phyloP scores from a whole-genome alignment of 2,329 filamentous ascomycete genomes.

The Xylariaceae sp. region DNA sequence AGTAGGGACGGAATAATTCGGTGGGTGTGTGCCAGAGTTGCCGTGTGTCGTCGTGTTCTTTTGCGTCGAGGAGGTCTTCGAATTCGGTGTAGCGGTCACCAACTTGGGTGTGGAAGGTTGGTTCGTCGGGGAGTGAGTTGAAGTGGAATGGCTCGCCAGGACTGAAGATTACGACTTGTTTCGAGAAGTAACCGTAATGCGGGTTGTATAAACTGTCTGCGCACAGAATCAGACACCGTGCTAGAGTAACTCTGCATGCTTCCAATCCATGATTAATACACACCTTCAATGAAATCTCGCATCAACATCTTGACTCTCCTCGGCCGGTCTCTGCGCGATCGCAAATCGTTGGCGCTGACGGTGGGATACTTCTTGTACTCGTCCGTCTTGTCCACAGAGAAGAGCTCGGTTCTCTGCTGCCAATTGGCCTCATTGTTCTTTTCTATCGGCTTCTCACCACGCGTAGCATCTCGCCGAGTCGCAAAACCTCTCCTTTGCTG shows the following conservation, averaged over 20 bases:
- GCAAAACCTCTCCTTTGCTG: constrained; percentile 32
- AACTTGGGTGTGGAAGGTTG: constrained; percentile 74
- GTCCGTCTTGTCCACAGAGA: constrained; percentile 70
- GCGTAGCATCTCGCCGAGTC: constrained; percentile 18
- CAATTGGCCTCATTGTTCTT: constrained; percentile 64
- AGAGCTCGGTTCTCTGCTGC: constrained; percentile 77
- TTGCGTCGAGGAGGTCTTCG: constrained; percentile 78
- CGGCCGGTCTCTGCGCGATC: constrained; percentile 69
- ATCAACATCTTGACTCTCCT: constrained; percentile 93
- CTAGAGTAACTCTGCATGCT: not conserved
- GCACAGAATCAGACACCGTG: constrained; percentile 9
- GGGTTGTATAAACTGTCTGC: constrained; percentile 92
- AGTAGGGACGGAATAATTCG: constrained; percentile 93
- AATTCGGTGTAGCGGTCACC: constrained; percentile 82
- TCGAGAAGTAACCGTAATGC: constrained; percentile 92
- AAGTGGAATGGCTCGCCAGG: constrained; percentile 92
- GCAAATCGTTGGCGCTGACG: constrained; percentile 78
- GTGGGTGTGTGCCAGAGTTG: constrained; percentile 99
- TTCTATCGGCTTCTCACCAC: constrained; percentile 24
- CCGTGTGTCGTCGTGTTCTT: constrained; percentile 66
- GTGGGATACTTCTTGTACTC: constrained; percentile 81
- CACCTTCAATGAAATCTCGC: constrained; percentile 94
- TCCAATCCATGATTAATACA: constrained; percentile 22
- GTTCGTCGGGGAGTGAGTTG: constrained; percentile 72
- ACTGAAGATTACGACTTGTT: constrained; percentile 93